Base-by-base conservation (phyloP, 345 rosid species). In the Eucalyptus sp. region DNA sequence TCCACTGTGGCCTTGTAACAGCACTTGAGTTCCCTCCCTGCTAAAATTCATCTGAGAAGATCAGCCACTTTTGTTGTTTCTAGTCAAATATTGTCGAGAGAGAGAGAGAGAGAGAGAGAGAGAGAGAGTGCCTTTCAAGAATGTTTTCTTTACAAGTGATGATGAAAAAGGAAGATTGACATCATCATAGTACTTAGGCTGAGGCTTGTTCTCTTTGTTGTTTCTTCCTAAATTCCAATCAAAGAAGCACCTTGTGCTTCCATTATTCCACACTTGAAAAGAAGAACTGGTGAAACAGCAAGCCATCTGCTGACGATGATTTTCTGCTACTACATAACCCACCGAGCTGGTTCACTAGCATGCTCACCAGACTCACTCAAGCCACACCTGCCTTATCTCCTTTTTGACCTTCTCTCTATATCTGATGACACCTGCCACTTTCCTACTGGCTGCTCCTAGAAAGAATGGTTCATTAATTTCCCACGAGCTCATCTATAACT, bases 11-110 rank as follows among this genome's bases (percentile, higher is more conserved):
- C 99, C 89, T 91, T 94, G 87, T 95, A 97, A 91, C 98, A 96
- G 92, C 99, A 96, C 91, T 92, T 95, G 50, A 96, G 81, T 86
- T 96, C 98, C 91, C 86, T 95, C 27, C 96, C 97, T 96, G 90
- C 86, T 50, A 84, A n/a, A 76, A 41, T 33, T 76, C 84, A 76
- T 76, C 84, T 76, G 15, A 41, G 84, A 76, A 41, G 84, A 76
- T 76, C 84, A 76, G 15, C 66, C n/a, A 37, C 25, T 51, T 24
- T 24, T 24, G 24, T 41, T 58, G 27, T 56, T 31, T n/a, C 48
- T 51, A 8, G 81, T 71, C 13, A 71, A 33, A 16, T 31, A 64
- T 31, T 20, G 8, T 25, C 20, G 68, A 12, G 68, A 16, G 51
- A 2, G n/a, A 86, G 80, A 46, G 89, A 29, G 87, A 60, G 66